Conservation (phyloP, 2,329 filamentous ascomycete species). For the Verticillium longisporum region DNA sequence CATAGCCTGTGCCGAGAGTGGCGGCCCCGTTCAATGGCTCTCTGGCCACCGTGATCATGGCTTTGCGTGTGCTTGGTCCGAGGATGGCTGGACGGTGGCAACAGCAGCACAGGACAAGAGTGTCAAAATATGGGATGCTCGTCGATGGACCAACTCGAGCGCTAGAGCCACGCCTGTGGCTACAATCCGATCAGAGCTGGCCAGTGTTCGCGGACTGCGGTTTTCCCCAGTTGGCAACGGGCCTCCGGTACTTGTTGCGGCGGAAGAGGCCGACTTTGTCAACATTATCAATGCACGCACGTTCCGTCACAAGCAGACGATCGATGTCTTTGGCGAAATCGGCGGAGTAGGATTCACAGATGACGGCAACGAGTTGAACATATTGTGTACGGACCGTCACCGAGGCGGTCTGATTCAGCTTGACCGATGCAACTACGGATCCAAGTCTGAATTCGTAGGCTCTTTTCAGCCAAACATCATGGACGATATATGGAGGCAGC, state of each 20-base stretch:
- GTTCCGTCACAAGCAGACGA: slow-evolving; percentile 58
- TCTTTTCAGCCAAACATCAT: neutral
- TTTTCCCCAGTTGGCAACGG: slow-evolving; percentile 69
- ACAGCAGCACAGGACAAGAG: slow-evolving; percentile 71
- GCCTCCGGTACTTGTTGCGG: slow-evolving; percentile 59
- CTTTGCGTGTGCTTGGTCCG: slow-evolving; percentile 75
- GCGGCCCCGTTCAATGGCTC: slow-evolving; percentile 49
- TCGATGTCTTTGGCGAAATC: slow-evolving; percentile 71
- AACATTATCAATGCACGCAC: slow-evolving; percentile 63
- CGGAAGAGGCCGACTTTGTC: slow-evolving; percentile 69
- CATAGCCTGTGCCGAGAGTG: slow-evolving; percentile 63
- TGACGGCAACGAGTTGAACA: slow-evolving; percentile 59
- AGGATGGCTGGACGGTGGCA: slow-evolving; percentile 68
- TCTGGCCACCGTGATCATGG: slow-evolving; percentile 62
- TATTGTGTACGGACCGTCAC: slow-evolving; percentile 58
- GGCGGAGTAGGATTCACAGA: slow-evolving; percentile 62
- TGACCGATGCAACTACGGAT: slow-evolving; percentile 35
- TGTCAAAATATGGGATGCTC: slow-evolving; percentile 70
- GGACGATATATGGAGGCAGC: neutral
- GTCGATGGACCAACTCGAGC: slow-evolving; percentile 54
- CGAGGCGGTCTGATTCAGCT: slow-evolving; percentile 63
- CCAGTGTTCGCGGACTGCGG: slow-evolving; percentile 59
- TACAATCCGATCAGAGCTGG: slow-evolving; percentile 58
- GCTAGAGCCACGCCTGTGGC: slow-evolving; percentile 40
- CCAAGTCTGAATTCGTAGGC: neutral